Conservation (phyloP, 1,284 basidiomycete species). For the Naganishia cerealis region DNA sequence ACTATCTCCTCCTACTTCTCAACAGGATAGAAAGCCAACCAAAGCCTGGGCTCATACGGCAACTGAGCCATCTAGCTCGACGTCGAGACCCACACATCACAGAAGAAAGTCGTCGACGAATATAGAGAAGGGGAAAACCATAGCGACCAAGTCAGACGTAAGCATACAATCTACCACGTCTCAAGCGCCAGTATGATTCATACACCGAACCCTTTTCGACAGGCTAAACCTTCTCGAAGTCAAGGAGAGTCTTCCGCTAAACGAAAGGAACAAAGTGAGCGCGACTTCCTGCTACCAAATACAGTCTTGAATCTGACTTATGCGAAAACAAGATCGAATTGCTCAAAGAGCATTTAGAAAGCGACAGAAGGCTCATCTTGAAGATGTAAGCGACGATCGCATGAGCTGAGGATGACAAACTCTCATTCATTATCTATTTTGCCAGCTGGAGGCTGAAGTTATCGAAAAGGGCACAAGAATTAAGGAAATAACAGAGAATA, state of each 20-base stretch:
- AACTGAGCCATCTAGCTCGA: conserved; percentile 10
- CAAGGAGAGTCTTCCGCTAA: conserved; percentile 25
- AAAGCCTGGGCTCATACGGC: background rate
- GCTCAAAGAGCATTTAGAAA: conserved; percentile 22
- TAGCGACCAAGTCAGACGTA: conserved; percentile 14
- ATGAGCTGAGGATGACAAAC: background rate
- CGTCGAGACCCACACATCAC: background rate
- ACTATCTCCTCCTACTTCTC: background rate
- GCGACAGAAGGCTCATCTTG: conserved; percentile 24
- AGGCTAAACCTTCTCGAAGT: conserved; percentile 24
- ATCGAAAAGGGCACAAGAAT: conserved; percentile 22
- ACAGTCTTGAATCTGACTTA: background rate
- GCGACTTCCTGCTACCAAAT: background rate
- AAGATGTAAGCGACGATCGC: conserved; percentile 1
- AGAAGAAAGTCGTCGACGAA: conserved; percentile 12
- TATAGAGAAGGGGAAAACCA: conserved; percentile 11
- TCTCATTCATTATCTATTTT: background rate
- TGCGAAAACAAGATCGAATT: conserved; percentile 19
- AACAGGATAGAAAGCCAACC: background rate
- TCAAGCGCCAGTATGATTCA: background rate
- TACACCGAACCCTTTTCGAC: too few relatives aligned
- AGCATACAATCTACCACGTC: background rate
- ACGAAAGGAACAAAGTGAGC: conserved; percentile 24
- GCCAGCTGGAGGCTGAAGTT: conserved; percentile 18
- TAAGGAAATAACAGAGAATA: conserved; percentile 20